These are phyloP conservation scores for Orbilia oligospora DNA, from an alignment of 2,329 filamentous ascomycete genomes.

Conservation along the genomic window DNA sequence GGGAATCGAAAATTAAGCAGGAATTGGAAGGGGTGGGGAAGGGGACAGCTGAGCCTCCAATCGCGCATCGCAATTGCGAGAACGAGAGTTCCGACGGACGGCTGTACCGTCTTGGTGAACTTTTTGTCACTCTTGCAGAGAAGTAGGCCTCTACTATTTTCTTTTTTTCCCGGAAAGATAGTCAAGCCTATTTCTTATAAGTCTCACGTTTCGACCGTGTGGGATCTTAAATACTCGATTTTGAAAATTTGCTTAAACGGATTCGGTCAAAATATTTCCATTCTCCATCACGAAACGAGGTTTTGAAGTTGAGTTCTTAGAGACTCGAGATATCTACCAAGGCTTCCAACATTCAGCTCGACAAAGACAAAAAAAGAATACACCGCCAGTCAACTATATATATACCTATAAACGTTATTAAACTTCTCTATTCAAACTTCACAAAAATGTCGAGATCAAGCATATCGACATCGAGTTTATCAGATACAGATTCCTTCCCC, in stretches of 20 bases:
- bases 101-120: background rate
- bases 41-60: constrained; percentile 9
- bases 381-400: too few species aligned
- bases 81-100: constrained; percentile 13
- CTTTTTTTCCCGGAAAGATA: too few species aligned
- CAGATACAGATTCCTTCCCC: constrained; percentile 15
- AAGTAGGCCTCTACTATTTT: background rate
- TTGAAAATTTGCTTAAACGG: background rate
- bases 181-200: constrained; percentile 18
- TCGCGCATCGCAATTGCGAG: constrained; percentile 12
- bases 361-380: too few species aligned
- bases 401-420: too few species aligned
- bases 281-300: too few species aligned
- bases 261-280: too few species aligned
- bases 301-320: background rate
- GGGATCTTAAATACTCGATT: background rate
- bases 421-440: background rate
- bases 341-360: background rate
- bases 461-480: constrained; percentile 6
- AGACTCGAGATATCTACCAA: background rate
- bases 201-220: background rate
- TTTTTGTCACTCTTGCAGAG: background rate
- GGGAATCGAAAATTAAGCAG: constrained; percentile 3
- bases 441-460: constrained; percentile 17
- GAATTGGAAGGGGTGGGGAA: background rate